A percentile compares a stretch with the other conserved stretches of the same genome.
Evolutionary conservation across 352 stramenopile species (phyloP).

Genomic region (Pythium rishiriense): DNA sequence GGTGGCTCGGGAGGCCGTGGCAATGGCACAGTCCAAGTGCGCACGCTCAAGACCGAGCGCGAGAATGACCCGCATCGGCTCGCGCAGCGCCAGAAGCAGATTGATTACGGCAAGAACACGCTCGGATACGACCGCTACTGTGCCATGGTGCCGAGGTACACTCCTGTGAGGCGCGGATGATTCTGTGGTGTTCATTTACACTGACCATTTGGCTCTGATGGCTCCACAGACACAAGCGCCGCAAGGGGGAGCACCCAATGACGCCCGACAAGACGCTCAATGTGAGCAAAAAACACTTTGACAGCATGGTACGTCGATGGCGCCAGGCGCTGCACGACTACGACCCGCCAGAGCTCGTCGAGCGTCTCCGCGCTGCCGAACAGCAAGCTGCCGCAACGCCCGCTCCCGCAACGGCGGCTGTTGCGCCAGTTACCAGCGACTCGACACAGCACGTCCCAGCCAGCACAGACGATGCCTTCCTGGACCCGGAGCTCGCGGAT

Average conservation of each 20-base stretch:
- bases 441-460: not conserved
- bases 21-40: conserved; percentile 27
- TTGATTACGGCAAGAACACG: conserved; percentile 93
- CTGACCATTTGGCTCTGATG: no score
- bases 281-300: conserved; percentile 84
- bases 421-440: not conserved
- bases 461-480: conserved; percentile 4
- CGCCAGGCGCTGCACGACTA: conserved; percentile 80
- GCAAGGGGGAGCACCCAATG: conserved; percentile 56
- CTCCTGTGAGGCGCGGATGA: not conserved
- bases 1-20: not conserved
- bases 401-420: not conserved
- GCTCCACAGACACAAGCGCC: conserved; percentile 41
- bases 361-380: conserved; percentile 19
- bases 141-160: conserved; percentile 53
- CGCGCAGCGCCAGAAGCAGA: conserved; percentile 91
- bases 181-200: not conserved
- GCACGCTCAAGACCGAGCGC: conserved; percentile 54
- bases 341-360: conserved; percentile 64
- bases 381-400: not conserved
- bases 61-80: conserved; percentile 82
- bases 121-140: conserved; percentile 90
- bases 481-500: conserved; percentile 29
- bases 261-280: conserved; percentile 79
- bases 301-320: conserved; percentile 77